Percentiles rank a stretch among this genome's conserved stretches.
Evolutionary conservation across 257 asterid species (phyloP).

Genomic region (Nicotiana tomentosiformis): DNA sequence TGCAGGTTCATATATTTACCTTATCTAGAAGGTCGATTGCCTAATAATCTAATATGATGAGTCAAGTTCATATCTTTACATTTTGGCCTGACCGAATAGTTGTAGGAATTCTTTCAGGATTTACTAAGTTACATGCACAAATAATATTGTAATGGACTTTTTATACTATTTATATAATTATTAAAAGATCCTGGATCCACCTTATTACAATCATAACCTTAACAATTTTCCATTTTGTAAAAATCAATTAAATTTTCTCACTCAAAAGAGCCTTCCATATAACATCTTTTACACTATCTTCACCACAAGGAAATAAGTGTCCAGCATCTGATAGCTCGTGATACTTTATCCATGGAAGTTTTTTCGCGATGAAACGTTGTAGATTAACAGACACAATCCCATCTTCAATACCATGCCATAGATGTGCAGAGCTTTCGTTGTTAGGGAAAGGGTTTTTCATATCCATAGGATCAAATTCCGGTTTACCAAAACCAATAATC

Average conservation of each 20-base stretch:
- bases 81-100: too few relatives aligned
- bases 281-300: slow-evolving; percentile 18
- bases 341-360: slow-evolving; percentile 61
- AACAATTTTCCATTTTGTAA: neutral
- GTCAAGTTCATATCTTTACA: too few relatives aligned
- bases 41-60: too few relatives aligned
- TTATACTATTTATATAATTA: too few relatives aligned
- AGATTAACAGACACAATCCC: slow-evolving; percentile 56
- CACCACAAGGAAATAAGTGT: slow-evolving; percentile 23
- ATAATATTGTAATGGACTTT: too few relatives aligned
- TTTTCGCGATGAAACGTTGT: slow-evolving; percentile 49
- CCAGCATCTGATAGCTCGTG: slow-evolving; percentile 32
- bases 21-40: too few relatives aligned
- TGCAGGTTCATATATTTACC: too few relatives aligned
- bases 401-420: slow-evolving; percentile 79
- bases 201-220: too few relatives aligned
- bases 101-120: too few relatives aligned
- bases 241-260: neutral
- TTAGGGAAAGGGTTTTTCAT: slow-evolving; percentile 41
- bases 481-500: slow-evolving; percentile 58
- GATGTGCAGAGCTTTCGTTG: slow-evolving; percentile 48
- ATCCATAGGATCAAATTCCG: slow-evolving; percentile 68
- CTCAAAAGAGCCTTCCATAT: slow-evolving; percentile 26
- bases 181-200: too few relatives aligned
- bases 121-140: too few relatives aligned